phyloP scores from a whole-genome alignment of 2,329 filamentous ascomycete genomes.

The Alternaria ventricosa region DNA sequence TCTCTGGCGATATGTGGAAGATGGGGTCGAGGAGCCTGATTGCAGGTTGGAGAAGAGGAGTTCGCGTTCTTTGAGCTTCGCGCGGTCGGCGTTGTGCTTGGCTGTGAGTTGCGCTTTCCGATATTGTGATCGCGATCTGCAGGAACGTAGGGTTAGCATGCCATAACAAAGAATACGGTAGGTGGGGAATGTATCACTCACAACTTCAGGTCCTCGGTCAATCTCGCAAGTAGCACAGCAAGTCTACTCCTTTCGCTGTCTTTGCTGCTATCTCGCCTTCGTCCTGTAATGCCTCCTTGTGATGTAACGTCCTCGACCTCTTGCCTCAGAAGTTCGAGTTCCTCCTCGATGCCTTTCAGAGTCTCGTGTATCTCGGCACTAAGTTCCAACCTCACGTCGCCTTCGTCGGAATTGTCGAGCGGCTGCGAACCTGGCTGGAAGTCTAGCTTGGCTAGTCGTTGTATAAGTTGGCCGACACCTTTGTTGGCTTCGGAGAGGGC shows the following conservation, averaged over 20 bases:
- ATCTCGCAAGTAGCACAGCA: constrained; percentile 68
- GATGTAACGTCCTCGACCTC: constrained; percentile 74
- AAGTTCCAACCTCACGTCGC: constrained; percentile 73
- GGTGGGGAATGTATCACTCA: constrained; percentile 50
- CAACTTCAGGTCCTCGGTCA: constrained; percentile 75
- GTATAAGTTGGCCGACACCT: constrained; percentile 61
- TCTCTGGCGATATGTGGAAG: constrained; percentile 45
- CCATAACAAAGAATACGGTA: no score
- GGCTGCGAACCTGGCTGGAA: constrained; percentile 68
- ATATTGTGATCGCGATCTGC: constrained; percentile 69
- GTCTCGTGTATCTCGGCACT: constrained; percentile 79
- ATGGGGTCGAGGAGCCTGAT: constrained; percentile 46
- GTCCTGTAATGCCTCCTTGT: constrained; percentile 39
- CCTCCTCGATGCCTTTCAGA: constrained; percentile 79
- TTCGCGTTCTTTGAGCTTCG: constrained; percentile 78
- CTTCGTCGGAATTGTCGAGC: constrained; percentile 63
- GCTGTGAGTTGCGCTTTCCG: constrained; percentile 82
- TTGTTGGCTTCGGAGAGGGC: constrained; percentile 62
- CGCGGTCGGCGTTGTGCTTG: constrained; percentile 74
- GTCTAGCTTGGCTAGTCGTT: constrained; percentile 64
- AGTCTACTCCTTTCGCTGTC: constrained; percentile 71
- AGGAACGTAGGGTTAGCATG: constrained; percentile 5
- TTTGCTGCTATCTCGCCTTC: constrained; percentile 58
- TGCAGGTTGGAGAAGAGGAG: constrained; percentile 73
- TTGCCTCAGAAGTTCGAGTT: constrained; percentile 79